Conservation (phyloP, 495 filamentous ascomycete species). For the Parathielavia hyrcaniae region DNA sequence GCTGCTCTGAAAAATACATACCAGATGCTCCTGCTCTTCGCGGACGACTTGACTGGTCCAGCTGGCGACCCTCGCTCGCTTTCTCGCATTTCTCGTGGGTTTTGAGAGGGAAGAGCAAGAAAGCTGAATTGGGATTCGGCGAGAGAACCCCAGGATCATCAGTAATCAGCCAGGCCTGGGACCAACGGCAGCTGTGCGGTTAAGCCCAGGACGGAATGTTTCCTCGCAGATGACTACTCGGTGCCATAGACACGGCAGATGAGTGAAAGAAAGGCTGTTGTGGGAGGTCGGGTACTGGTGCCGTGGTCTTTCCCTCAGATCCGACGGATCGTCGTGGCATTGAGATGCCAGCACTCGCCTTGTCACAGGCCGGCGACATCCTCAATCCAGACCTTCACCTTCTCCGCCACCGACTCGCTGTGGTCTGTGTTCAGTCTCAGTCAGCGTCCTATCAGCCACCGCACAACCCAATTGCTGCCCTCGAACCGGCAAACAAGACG, state of each 20-base stretch:
- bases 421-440: slow-evolving; percentile 41
- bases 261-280: neutral
- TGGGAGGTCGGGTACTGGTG: neutral
- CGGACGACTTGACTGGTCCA: neutral
- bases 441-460: neutral
- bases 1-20: neutral
- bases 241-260: neutral
- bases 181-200: neutral
- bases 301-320: too few species aligned
- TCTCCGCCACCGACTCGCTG: slow-evolving; percentile 59
- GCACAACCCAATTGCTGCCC: neutral
- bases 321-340: too few species aligned
- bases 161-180: neutral
- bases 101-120: too few species aligned
- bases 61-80: neutral
- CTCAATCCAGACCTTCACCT: slow-evolving; percentile 55
- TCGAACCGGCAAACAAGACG: slow-evolving; percentile 14
- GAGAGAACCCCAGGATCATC: neutral
- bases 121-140: neutral
- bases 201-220: neutral
- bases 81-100: neutral
- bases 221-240: too few species aligned
- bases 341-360: neutral
- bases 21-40: neutral
- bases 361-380: slow-evolving; percentile 40